These are phyloP conservation scores for Phyllostachys edulis DNA, from an alignment of 176 grass and related monocot species.

Conservation along the genomic window DNA sequence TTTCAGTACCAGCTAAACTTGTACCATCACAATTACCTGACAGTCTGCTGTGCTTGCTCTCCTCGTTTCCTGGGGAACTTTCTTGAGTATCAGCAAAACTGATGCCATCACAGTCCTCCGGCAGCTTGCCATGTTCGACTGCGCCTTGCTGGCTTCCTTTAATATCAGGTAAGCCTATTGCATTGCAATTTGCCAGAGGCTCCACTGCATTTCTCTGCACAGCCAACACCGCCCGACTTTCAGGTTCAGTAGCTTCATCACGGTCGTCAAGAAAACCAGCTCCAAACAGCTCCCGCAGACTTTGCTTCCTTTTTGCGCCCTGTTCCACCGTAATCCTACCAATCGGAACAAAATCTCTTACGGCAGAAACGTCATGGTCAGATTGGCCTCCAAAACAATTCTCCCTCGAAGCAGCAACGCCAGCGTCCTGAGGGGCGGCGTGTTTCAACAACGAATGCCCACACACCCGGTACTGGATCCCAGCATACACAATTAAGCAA, in stretches of 20 bases:
- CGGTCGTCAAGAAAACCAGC: conserved; percentile 27
- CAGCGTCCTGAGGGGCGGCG: not conserved
- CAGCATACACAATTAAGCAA: conserved; percentile 16
- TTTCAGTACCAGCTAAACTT: not conserved
- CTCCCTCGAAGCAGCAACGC: not conserved
- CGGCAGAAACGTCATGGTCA: not conserved
- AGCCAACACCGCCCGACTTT: not conserved
- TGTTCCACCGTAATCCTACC: not conserved
- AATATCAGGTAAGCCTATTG: not conserved
- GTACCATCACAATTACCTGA: not conserved
- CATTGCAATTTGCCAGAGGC: not conserved
- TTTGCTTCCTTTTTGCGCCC: conserved; percentile 50
- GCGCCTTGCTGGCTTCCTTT: not conserved
- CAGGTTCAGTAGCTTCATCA: not conserved
- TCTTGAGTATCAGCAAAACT: not conserved
- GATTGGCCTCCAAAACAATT: not conserved
- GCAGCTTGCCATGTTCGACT: not conserved
- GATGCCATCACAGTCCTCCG: not conserved
- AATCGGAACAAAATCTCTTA: not conserved
- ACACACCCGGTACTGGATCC: not conserved
- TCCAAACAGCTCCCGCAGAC: conserved; percentile 36
- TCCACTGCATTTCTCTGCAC: conserved; percentile 8
- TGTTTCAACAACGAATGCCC: not conserved
- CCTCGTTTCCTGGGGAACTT: not conserved
- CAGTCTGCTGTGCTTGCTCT: not conserved